Percentiles rank a stretch among this genome's conserved stretches.
phyloP scores from a whole-genome alignment of 1,284 basidiomycete genomes.

The Rhodotorula sp. region DNA sequence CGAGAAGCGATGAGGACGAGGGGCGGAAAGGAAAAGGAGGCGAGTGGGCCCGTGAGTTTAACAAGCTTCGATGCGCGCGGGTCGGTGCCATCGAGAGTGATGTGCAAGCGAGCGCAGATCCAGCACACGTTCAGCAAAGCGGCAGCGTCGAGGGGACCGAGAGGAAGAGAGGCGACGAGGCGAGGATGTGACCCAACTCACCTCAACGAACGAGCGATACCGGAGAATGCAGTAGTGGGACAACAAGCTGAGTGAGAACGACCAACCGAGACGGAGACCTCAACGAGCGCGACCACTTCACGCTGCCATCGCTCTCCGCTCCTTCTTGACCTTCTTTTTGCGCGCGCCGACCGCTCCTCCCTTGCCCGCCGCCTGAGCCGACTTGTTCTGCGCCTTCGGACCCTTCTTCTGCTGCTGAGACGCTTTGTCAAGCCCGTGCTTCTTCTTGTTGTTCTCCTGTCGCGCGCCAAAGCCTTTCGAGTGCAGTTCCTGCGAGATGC shows the following conservation, averaged over 20 bases:
- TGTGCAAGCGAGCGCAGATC: not conserved
- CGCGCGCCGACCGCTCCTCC: constrained; percentile 10
- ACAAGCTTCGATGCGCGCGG: not conserved
- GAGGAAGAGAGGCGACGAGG: not conserved
- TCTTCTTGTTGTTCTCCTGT: constrained; percentile 73
- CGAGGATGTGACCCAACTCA: not conserved
- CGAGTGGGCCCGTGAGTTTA: not conserved
- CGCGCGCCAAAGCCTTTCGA: constrained; percentile 87
- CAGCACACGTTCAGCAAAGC: not conserved
- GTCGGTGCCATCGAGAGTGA: not conserved
- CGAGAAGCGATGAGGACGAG: not conserved
- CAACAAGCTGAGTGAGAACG: not conserved
- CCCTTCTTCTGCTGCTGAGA: not conserved
- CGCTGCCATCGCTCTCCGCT: not conserved
- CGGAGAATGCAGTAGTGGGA: not conserved
- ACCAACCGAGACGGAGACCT: not conserved
- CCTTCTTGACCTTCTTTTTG: constrained; percentile 4
- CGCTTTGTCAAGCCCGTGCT: constrained; percentile 46
- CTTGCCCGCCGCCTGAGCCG: constrained; percentile 17
- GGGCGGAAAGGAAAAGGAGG: not conserved
- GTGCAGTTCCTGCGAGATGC: constrained; percentile 69
- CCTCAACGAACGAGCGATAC: not conserved
- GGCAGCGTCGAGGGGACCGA: not conserved
- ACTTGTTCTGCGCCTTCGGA: not conserved
- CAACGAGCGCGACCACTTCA: no score